phyloP scores from a whole-genome alignment of 345 rosid species.

The Conringia planisiliqua region DNA sequence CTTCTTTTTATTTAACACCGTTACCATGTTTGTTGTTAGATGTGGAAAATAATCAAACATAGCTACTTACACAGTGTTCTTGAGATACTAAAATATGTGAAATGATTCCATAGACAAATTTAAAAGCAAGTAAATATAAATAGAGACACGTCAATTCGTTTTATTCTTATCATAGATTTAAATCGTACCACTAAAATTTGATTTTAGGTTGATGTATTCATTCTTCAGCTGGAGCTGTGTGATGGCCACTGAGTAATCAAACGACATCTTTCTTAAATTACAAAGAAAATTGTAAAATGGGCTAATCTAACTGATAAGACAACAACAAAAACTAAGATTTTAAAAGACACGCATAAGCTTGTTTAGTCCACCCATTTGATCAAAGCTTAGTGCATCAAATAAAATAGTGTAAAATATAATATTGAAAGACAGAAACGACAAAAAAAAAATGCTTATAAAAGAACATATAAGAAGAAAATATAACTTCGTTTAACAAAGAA shows the following conservation, averaged over 20 bases:
- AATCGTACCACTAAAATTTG: background rate
- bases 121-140: background rate
- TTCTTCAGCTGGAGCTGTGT: background rate
- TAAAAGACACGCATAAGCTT: background rate
- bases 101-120: background rate
- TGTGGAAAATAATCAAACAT: too few relatives aligned
- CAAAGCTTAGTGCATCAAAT: background rate
- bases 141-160: background rate
- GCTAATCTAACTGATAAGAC: slow-evolving; percentile 16
- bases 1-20: background rate
- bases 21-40: background rate
- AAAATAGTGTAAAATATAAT: background rate
- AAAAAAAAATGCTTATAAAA: background rate
- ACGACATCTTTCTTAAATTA: background rate
- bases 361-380: background rate
- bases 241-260: background rate
- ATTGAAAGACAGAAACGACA: background rate
- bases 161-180: background rate
- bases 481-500: background rate
- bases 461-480: background rate
- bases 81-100: background rate
- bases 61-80: background rate
- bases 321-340: slow-evolving; percentile 12
- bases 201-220: background rate
- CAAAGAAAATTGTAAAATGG: background rate